Conservation (phyloP, 78 protist species). For the Ministeria vibrans region DNA sequence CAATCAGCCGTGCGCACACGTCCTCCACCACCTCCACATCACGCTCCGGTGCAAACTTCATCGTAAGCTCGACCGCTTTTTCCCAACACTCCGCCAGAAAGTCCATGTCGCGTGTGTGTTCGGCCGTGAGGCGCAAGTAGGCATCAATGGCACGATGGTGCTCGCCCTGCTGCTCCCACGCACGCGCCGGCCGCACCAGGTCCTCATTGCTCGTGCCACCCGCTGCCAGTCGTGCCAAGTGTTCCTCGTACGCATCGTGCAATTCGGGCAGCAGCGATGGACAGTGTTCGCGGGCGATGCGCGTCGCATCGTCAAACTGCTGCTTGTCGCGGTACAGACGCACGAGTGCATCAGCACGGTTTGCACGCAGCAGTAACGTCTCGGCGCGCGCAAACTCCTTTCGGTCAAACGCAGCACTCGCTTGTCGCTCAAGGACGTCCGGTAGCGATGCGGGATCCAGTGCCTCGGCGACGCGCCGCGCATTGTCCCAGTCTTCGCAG, state of each 20-base stretch:
- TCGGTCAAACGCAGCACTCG: background rate
- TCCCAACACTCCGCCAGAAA: constrained; percentile 35
- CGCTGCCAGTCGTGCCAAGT: background rate
- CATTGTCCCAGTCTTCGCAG: constrained; percentile 58
- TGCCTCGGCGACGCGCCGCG: constrained; percentile 73
- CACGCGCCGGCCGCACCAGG: constrained; percentile 3
- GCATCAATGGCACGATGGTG: constrained; percentile 51
- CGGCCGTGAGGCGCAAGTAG: constrained; percentile 14
- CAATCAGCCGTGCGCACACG: constrained; percentile 3
- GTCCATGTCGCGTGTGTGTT: background rate
- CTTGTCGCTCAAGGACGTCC: constrained; percentile 38
- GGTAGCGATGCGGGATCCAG: constrained; percentile 27
- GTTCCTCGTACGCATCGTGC: background rate
- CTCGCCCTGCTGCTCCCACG: constrained; percentile 36
- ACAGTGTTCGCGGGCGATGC: constrained; percentile 17
- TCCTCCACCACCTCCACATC: constrained; percentile 8
- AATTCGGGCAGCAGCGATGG: constrained; percentile 22
- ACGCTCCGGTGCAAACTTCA: constrained; percentile 30
- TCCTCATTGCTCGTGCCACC: background rate
- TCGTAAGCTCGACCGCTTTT: constrained; percentile 48
- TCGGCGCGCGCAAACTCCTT: constrained; percentile 51
- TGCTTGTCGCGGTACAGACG: constrained; percentile 41
- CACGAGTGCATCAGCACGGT: constrained; percentile 55
- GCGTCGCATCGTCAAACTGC: constrained; percentile 22
- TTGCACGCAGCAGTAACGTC: constrained; percentile 46